A percentile compares a stretch with the other conserved stretches of the same genome.
phyloP scores from a whole-genome alignment of 192 early-diverging fungal genomes.

The Paraglomus occultum region DNA sequence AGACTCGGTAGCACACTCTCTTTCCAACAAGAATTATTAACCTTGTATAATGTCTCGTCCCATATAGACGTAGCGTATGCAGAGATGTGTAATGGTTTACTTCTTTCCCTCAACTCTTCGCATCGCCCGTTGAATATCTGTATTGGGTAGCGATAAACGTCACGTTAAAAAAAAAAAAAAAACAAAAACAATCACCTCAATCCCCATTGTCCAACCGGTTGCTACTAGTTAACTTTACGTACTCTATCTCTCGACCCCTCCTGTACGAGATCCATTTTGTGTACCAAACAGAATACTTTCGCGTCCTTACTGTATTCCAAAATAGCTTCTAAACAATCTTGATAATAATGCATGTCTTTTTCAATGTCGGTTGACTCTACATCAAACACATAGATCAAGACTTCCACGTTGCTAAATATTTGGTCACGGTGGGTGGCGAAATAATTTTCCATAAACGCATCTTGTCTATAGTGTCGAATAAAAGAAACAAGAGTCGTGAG shows the following conservation, averaged over 20 bases:
- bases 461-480: conserved; percentile 61
- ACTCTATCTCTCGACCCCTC: conserved; percentile 69
- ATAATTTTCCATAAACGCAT: conserved; percentile 96
- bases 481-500: conserved; percentile 17
- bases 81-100: conserved; percentile 65
- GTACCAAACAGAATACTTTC: conserved; percentile 92
- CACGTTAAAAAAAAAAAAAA: conserved; percentile 28
- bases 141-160: conserved; percentile 27
- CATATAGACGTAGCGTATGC: conserved; percentile 85
- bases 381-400: conserved; percentile 99
- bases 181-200: neutral
- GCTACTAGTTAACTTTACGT: conserved; percentile 16
- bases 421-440: conserved; percentile 88
- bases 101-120: conserved; percentile 62
- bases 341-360: conserved; percentile 89
- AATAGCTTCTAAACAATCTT: conserved; percentile 84
- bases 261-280: conserved; percentile 96
- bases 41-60: conserved; percentile 90
- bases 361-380: conserved; percentile 88
- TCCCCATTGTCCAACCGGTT: neutral
- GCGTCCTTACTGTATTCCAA: conserved; percentile 80
- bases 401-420: conserved; percentile 97
- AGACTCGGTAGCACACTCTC: conserved; percentile 31
- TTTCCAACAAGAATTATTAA: conserved; percentile 25
- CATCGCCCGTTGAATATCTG: conserved; percentile 68